Percentiles rank a stretch among this genome's conserved stretches.
Evolutionary conservation across 2,329 filamentous ascomycete species (phyloP).

Genomic region (Colletotrichum zoysiae): DNA sequence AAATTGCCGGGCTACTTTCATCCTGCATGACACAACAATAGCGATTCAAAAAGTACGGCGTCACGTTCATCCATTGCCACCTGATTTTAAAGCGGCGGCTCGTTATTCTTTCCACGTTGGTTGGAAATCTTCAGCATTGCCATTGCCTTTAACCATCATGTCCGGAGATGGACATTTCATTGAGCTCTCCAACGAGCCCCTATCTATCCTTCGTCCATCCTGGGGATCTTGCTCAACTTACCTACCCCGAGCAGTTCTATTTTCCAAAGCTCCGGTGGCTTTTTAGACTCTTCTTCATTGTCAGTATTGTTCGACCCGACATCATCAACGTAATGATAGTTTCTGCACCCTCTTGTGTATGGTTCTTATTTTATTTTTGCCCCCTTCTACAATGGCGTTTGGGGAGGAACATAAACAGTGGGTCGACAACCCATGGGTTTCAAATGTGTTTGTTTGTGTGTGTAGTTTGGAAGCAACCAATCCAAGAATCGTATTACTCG

Average conservation of each 20-base stretch:
- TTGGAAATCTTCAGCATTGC: neutral
- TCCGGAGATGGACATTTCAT: neutral
- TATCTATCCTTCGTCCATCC: neutral
- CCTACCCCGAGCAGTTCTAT: constrained; percentile 1
- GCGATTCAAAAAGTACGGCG: constrained; percentile 14
- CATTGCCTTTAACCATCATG: neutral
- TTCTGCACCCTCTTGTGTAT: neutral
- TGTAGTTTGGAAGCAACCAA: neutral
- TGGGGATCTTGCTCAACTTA: neutral
- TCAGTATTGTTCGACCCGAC: constrained; percentile 36
- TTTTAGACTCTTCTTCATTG: constrained; percentile 26
- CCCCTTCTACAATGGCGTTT: constrained; percentile 13
- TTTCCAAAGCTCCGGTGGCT: constrained; percentile 8
- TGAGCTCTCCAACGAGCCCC: constrained; percentile 1
- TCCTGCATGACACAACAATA: constrained; percentile 9
- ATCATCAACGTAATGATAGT: constrained; percentile 40
- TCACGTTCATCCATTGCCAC: neutral
- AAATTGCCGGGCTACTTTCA: neutral
- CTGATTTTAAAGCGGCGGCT: neutral
- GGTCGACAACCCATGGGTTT: constrained; percentile 2
- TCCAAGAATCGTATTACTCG: neutral
- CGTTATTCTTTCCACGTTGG: neutral
- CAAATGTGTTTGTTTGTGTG: constrained; percentile 11
- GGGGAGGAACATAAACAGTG: constrained; percentile 16
- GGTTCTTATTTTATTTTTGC: neutral